Conservation (phyloP, 2,329 filamentous ascomycete species). For the Aphanoascus verrucosus region DNA sequence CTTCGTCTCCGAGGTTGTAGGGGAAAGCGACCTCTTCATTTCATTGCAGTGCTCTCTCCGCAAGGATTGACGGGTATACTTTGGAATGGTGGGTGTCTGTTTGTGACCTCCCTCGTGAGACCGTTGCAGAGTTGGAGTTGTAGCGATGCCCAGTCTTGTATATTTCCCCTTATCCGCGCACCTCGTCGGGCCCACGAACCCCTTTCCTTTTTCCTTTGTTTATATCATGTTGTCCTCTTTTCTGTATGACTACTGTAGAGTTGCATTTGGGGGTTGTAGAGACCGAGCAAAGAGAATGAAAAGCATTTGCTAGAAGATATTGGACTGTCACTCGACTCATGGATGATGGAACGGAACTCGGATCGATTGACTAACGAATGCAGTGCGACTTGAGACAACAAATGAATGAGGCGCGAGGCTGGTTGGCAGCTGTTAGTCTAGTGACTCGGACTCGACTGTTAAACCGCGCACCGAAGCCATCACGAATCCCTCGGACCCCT, state of each 20-base stretch:
- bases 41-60: conserved; percentile 1
- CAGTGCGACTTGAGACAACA: background rate
- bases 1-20: background rate
- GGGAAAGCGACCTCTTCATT: background rate
- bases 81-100: background rate
- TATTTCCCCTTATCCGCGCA: background rate
- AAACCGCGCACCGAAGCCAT: background rate
- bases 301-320: background rate
- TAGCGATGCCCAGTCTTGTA: conserved; percentile 8
- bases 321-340: background rate
- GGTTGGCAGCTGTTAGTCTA: background rate
- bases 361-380: background rate
- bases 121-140: background rate
- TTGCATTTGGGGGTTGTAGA: background rate
- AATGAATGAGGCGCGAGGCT: background rate
- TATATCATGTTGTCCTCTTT: background rate
- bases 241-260: conserved; percentile 1
- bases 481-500: no score
- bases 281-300: conserved; percentile 1
- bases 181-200: background rate
- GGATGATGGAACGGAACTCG: no score
- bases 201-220: background rate
- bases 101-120: background rate
- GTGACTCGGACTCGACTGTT: background rate
- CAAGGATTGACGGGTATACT: conserved; percentile 5